Evolutionary conservation across 176 grass and related monocot genomes (phyloP), one percentile per base, ranked within the genome.

Genomic region (Musa troglodytarum): DNA sequence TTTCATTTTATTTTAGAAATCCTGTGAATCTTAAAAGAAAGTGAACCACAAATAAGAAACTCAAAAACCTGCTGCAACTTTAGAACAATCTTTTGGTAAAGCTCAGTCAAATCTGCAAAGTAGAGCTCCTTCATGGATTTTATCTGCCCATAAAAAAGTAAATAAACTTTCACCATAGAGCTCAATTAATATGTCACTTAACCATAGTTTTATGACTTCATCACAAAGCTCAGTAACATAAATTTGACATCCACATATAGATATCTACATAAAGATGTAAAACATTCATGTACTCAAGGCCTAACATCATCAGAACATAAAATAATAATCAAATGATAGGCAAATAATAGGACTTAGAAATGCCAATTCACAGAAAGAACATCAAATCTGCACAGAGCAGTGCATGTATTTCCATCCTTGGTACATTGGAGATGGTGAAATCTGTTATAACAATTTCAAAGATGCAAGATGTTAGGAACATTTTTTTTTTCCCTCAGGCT

Each of bases 111-210:
- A 66, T 93, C 88, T 12, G 21, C 53, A 68, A 77, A 93, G 80
- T 93, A 86, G n/a, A 84, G 68, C 10, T 93, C 90, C 66, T 91
- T 98, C 55, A 93, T 78, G 63, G 10, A 82, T 81, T 91, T 98
- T 51, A 98, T 67, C 94, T 98, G 82, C 82, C 19, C 68, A 52
- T 15, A 69, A 50, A 17, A 69, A 15, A 50, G 9, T 54, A 78
- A 68, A 22, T 68, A 66, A 81, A 81, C 6, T 52, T 25, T 63
- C 19, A 59, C 28, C 50, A 63, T 53, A 49, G 49, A 85, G 21
- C 62, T 64, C 43, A 58, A 76, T 53, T 74, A 28, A 74, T 55
- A 56, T 9, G 54, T 43, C 3, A 6, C 34, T 43, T 43, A 6
- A 6, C 34, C 34, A 43, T 43, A 43, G 34, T 43, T 43, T 43